A percentile compares a stretch with the other conserved stretches of the same genome.
These are phyloP conservation scores for Kalmanozyma brasiliensis DNA, from an alignment of 1,284 basidiomycete species.

Conservation along the genomic window DNA sequence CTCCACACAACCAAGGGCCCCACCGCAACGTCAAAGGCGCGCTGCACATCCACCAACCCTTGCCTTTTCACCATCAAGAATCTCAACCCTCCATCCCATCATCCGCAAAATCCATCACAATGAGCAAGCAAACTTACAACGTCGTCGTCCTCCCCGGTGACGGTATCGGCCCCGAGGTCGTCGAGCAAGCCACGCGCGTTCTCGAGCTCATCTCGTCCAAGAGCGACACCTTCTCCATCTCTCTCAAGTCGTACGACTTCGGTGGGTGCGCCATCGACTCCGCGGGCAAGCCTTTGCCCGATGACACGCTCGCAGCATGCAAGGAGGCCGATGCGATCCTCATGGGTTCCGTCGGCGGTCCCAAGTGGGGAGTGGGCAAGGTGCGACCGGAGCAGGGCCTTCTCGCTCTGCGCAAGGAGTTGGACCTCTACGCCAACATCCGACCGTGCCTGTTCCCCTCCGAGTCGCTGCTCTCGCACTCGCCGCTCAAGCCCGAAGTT, in stretches of 20 bases:
- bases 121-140: constrained; percentile 46
- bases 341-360: constrained; percentile 84
- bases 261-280: constrained; percentile 94
- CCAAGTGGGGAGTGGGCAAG: constrained; percentile 93
- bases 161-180: constrained; percentile 96
- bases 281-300: constrained; percentile 83
- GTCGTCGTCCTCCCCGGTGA: constrained; percentile 84
- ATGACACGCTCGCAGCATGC: constrained; percentile 77
- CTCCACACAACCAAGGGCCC: neutral
- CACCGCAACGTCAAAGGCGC: too few relatives aligned
- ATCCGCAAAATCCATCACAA: constrained; percentile 3
- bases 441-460: constrained; percentile 95
- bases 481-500: constrained; percentile 89
- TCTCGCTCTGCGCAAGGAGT: constrained; percentile 87
- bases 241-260: constrained; percentile 78
- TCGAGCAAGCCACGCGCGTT: constrained; percentile 86
- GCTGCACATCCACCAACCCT: too few relatives aligned
- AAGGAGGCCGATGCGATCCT: constrained; percentile 66
- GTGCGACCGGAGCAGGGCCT: constrained; percentile 96
- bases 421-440: constrained; percentile 97
- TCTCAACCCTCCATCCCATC: neutral
- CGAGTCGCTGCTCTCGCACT: constrained; percentile 84
- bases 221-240: constrained; percentile 75
- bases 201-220: constrained; percentile 79
- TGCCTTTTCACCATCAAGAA: constrained; percentile 1